These are phyloP conservation scores for Arabidopsis hybrid DNA, from an alignment of 441 rosid species.

Conservation along the genomic window DNA sequence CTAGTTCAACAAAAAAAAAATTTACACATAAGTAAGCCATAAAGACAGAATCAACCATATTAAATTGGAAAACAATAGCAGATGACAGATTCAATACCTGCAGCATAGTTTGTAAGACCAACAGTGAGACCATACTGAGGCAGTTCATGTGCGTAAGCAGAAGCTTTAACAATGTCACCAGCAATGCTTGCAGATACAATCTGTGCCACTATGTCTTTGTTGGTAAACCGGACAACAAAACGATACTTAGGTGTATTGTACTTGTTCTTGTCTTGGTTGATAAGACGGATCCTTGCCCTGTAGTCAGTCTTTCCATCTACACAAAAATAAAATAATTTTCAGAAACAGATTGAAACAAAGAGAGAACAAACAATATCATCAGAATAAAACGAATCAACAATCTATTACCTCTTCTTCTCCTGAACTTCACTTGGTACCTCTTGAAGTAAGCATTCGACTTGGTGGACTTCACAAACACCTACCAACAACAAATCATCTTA, in stretches of 20 bases:
- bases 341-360: neutral
- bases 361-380: neutral
- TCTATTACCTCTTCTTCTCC: slow-evolving; percentile 81
- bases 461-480: slow-evolving; percentile 75
- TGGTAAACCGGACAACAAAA: slow-evolving; percentile 78
- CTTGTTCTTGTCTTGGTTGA: slow-evolving; percentile 86
- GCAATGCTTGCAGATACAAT: slow-evolving; percentile 70
- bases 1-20: slow-evolving; percentile 38
- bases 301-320: slow-evolving; percentile 87
- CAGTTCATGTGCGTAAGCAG: slow-evolving; percentile 88
- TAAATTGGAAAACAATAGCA: neutral
- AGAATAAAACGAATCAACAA: neutral
- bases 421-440: slow-evolving; percentile 88
- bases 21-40: neutral
- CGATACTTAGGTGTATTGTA: slow-evolving; percentile 89
- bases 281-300: slow-evolving; percentile 80
- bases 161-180: slow-evolving; percentile 79
- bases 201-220: slow-evolving; percentile 79
- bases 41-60: neutral
- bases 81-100: slow-evolving; percentile 50
- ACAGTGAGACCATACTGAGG: slow-evolving; percentile 82
- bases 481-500: neutral
- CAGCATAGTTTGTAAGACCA: slow-evolving; percentile 87
- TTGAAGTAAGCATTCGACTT: slow-evolving; percentile 77
- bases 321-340: neutral